phyloP scores from a whole-genome alignment of 129 eudicot genomes.

The Ambrosia trifida region DNA sequence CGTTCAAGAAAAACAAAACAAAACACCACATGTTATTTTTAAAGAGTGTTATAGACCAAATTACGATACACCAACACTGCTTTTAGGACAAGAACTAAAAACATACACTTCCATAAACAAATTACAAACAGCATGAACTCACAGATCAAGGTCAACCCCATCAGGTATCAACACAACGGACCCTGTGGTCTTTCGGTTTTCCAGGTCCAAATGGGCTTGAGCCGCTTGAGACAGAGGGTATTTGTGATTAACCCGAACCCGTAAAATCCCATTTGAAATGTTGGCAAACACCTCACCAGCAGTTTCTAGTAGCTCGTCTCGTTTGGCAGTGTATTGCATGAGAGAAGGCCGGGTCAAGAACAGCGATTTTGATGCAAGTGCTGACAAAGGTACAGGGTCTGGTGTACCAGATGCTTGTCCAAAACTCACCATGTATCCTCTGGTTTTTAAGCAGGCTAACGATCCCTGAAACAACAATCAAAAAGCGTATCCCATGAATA shows the following conservation, averaged over 20 bases:
- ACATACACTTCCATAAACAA: not conserved
- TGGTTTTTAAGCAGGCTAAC: conserved; percentile 59
- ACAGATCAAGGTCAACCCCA: conserved; percentile 28
- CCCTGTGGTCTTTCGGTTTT: conserved; percentile 65
- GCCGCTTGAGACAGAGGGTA: conserved; percentile 67
- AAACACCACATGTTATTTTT: no score
- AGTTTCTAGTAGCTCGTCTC: conserved; percentile 67
- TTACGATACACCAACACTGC: not conserved
- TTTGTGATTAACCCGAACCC: conserved; percentile 67
- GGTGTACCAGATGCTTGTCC: conserved; percentile 77
- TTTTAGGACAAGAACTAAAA: not conserved
- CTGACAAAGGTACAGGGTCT: conserved; percentile 64
- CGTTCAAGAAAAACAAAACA: no score
- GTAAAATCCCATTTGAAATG: conserved; percentile 51
- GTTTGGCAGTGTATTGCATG: conserved; percentile 59
- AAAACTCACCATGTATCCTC: conserved; percentile 69
- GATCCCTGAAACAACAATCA: conserved; percentile 58
- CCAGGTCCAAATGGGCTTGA: conserved; percentile 76
- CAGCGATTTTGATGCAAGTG: conserved; percentile 60
- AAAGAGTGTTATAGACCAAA: not conserved
- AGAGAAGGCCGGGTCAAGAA: conserved; percentile 68
- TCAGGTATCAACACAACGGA: conserved; percentile 79
- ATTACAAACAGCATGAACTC: conserved; percentile 3
- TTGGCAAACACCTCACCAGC: conserved; percentile 69
- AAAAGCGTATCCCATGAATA: not conserved